Conservation (phyloP, 78 protist genomes). For the Mastigamoeba balamuthi region DNA sequence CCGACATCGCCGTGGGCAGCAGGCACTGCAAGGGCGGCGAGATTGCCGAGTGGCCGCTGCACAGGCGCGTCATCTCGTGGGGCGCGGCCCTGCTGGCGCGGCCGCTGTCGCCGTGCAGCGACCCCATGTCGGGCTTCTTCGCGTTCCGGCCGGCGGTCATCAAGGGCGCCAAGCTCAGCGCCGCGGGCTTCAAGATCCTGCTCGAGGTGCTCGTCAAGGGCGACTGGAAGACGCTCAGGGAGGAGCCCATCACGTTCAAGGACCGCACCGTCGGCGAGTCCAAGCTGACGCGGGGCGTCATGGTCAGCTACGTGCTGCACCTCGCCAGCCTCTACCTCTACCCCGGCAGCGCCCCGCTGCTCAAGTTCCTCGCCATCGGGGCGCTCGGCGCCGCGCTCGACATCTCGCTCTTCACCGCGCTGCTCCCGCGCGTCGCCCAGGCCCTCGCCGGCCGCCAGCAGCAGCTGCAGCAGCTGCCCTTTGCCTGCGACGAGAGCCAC, state of each 20-base stretch:
- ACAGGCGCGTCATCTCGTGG: not conserved
- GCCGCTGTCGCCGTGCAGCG: slow-evolving; percentile 26
- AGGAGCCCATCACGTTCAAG: not conserved
- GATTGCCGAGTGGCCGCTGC: not conserved
- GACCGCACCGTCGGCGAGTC: not conserved
- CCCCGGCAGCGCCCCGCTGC: not conserved
- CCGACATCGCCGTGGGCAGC: not conserved
- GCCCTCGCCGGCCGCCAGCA: not conserved
- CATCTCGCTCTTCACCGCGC: not conserved
- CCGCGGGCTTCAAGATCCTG: slow-evolving; percentile 28
- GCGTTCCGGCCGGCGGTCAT: not conserved
- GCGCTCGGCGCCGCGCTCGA: not conserved
- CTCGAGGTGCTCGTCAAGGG: slow-evolving; percentile 11
- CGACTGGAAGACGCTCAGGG: not conserved
- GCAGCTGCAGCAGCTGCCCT: not conserved
- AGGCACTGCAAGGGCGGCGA: not conserved
- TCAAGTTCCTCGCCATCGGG: not conserved
- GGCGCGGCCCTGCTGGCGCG: slow-evolving; percentile 16
- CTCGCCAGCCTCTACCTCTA: not conserved
- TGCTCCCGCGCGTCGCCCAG: not conserved
- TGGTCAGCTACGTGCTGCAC: not conserved
- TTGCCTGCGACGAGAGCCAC: no score
- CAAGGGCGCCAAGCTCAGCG: not conserved
- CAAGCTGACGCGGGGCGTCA: not conserved
- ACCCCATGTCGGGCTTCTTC: slow-evolving; percentile 45